These are phyloP conservation scores for Fusarium nanum DNA, from an alignment of 2,329 filamentous ascomycete species.

Conservation along the genomic window DNA sequence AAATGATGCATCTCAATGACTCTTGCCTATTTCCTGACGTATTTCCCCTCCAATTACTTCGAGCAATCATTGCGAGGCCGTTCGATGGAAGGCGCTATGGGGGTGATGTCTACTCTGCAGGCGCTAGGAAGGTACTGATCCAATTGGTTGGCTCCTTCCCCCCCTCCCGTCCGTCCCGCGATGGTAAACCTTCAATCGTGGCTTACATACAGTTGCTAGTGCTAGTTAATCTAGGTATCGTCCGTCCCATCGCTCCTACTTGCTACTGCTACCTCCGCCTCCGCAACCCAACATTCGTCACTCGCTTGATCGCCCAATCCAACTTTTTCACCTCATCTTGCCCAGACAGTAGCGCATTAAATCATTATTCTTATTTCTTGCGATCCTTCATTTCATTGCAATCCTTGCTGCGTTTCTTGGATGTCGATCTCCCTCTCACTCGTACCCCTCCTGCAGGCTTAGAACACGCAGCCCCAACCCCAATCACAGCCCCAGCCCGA, in stretches of 20 bases:
- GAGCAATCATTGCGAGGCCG: background rate
- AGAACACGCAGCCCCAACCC: conserved; percentile 29
- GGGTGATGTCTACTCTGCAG: conserved; percentile 15
- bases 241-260: conserved; percentile 6
- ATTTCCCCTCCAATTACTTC: conserved; percentile 3
- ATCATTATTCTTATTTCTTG: conserved; percentile 9
- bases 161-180: conserved; percentile 33
- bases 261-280: conserved; percentile 32
- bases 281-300: conserved; percentile 29
- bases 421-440: conserved; percentile 20
- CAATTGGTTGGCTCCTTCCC: conserved; percentile 19
- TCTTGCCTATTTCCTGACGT: background rate
- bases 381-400: conserved; percentile 4
- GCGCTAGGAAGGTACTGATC: conserved; percentile 32
- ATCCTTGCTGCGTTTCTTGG: conserved; percentile 13
- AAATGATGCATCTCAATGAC: background rate
- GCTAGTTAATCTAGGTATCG: conserved; percentile 25
- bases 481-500: background rate
- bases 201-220: conserved; percentile 29
- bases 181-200: conserved; percentile 34
- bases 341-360: background rate
- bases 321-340: conserved; percentile 22
- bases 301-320: conserved; percentile 23
- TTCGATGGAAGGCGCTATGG: conserved; percentile 19
- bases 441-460: conserved; percentile 31